Evolutionary conservation across 1,284 basidiomycete species (phyloP).

Genomic region (Fomitopsis palustris): DNA sequence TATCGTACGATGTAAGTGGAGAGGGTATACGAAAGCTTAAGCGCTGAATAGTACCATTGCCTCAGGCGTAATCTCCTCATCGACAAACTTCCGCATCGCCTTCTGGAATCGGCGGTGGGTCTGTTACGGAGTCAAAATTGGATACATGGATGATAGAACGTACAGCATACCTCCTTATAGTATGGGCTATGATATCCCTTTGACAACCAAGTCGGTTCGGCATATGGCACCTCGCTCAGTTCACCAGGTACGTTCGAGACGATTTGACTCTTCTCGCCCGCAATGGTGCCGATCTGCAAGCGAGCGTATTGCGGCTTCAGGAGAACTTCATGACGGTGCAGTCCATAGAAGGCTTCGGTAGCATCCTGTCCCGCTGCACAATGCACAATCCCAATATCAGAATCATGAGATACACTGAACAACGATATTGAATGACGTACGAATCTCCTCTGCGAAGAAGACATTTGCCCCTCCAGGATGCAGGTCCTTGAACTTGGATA

Average conservation of each 20-base stretch:
- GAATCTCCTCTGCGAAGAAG: constrained; percentile 69
- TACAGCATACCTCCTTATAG: constrained; percentile 44
- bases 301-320: constrained; percentile 69
- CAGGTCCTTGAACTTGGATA: constrained; percentile 72
- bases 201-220: constrained; percentile 76
- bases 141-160: background rate
- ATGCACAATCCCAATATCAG: background rate
- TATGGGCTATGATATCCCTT: constrained; percentile 71
- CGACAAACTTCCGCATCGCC: constrained; percentile 46
- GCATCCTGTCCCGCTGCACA: constrained; percentile 68
- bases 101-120: constrained; percentile 48
- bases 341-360: constrained; percentile 81
- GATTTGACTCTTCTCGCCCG: constrained; percentile 62
- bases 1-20: constrained; percentile 22
- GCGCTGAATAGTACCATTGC: constrained; percentile 33
- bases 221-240: constrained; percentile 66
- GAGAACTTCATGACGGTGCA: constrained; percentile 81
- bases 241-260: constrained; percentile 49
- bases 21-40: background rate
- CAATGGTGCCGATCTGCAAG: constrained; percentile 67
- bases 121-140: constrained; percentile 22
- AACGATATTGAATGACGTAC: constrained; percentile 28
- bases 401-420: background rate
- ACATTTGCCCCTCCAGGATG: constrained; percentile 86
- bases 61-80: constrained; percentile 48